These are phyloP conservation scores for Wallacemonas sp. DNA, from an alignment of 208 protist species.

Conservation along the genomic window DNA sequence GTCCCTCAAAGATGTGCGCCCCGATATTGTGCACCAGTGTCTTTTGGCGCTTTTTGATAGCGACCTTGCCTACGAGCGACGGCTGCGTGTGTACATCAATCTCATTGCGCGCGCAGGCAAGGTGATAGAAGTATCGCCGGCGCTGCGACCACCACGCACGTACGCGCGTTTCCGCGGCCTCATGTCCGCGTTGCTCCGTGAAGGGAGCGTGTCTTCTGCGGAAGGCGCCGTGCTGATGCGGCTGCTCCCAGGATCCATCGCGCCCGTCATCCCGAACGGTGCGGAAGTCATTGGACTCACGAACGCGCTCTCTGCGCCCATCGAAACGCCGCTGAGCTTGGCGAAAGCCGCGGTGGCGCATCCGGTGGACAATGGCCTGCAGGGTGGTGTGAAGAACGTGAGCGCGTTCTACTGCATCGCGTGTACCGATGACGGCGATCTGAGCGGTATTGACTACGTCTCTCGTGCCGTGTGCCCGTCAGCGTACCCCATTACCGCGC, in stretches of 20 bases:
- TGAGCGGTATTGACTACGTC: constrained; percentile 82
- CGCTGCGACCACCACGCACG: constrained; percentile 86
- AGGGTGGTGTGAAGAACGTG: constrained; percentile 85
- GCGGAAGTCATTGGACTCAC: constrained; percentile 73
- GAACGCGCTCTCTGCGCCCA: constrained; percentile 56
- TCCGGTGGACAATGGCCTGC: constrained; percentile 71
- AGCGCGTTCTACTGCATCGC: constrained; percentile 78
- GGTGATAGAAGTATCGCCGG: constrained; percentile 85
- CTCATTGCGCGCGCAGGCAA: constrained; percentile 66
- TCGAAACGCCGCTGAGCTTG: constrained; percentile 48
- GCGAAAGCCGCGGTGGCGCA: constrained; percentile 21
- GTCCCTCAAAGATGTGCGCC: constrained; percentile 73
- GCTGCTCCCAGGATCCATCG: constrained; percentile 76
- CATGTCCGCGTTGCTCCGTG: constrained; percentile 73
- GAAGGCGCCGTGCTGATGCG: constrained; percentile 78
- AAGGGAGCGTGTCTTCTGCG: constrained; percentile 66
- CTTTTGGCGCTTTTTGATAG: constrained; percentile 92
- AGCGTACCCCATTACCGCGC: constrained; percentile 72
- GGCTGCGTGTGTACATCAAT: constrained; percentile 84
- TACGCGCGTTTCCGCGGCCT: constrained; percentile 86
- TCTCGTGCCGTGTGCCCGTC: constrained; percentile 70
- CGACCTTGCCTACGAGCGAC: constrained; percentile 67
- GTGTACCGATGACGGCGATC: constrained; percentile 78
- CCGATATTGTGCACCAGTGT: constrained; percentile 92
- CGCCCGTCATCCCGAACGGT: constrained; percentile 81